phyloP scores from a whole-genome alignment of 1,284 basidiomycete genomes.

The Xerocomus minutiporus region DNA sequence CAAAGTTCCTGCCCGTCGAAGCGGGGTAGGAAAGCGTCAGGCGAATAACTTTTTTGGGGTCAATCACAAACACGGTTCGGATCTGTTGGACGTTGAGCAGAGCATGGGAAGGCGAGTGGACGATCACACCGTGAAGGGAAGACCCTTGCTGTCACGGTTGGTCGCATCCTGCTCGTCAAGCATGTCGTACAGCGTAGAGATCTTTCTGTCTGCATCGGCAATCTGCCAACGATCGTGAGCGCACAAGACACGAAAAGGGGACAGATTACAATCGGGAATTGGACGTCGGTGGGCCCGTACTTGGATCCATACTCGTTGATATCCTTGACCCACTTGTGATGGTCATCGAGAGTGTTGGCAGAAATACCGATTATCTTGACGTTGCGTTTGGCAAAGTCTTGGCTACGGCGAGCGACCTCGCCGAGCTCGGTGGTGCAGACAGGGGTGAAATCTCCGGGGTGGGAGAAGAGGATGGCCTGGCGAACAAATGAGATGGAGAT shows the following conservation, averaged over 20 bases:
- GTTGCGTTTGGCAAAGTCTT: conserved; percentile 81
- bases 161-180: conserved; percentile 92
- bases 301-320: conserved; percentile 78
- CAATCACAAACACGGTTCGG: conserved; percentile 92
- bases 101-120: conserved; percentile 1
- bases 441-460: conserved; percentile 84
- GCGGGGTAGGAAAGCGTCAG: conserved; percentile 90
- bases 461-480: conserved; percentile 84
- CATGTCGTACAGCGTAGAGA: conserved; percentile 91
- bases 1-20: conserved; percentile 78
- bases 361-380: conserved; percentile 96
- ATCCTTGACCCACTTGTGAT: conserved; percentile 89
- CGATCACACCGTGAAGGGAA: conserved; percentile 63
- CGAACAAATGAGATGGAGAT: conserved; percentile 1
- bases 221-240: conserved; percentile 50
- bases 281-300: conserved; percentile 65
- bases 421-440: conserved; percentile 97
- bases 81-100: conserved; percentile 50
- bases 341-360: conserved; percentile 84
- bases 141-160: conserved; percentile 90
- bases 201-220: conserved; percentile 84
- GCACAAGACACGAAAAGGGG: conserved; percentile 9
- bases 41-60: conserved; percentile 88
- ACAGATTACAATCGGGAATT: conserved; percentile 82
- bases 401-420: conserved; percentile 84